Base-by-base conservation (phyloP, 345 rosid species). In the Eutrema japonicum region DNA sequence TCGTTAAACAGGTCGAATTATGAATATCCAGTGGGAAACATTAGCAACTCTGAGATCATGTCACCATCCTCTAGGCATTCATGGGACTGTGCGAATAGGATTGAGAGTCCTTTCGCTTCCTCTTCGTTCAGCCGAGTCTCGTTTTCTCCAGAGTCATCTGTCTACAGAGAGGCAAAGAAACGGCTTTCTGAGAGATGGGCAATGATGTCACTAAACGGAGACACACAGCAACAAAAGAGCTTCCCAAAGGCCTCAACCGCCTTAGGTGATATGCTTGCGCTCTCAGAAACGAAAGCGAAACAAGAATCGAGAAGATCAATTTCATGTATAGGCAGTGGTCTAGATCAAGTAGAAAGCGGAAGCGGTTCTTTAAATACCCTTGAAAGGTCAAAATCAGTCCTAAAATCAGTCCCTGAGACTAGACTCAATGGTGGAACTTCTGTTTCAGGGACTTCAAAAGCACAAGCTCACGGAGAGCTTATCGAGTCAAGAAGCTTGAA, bases 141-240 rank as follows among this genome's bases (percentile, higher is more conserved):
- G 16, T 87, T 83, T 72, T 86, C 99, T 73, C 96, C 97, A 4
- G 98, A 90, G 82, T 89, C 99, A 37, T 92, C 97, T 45, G 88
- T 85, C 60, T 82, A 79, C 62, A 77, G 77, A 82, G 86, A 85
- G 68, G 88, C 88, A 26, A 85, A 81, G 78, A 82, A 78, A 75
- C 80, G 86, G 29, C 86, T 85, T 47, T 92, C 98, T 35, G 99
- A 92, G 79, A 89, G 99, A 84, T 96, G 99, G 99, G 93, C 96
- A 66, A 80, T 85, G 84, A 85, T 90, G 91, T 74, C 98, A 56
- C 84, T 85, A 70, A 83, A 79, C 77, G 90, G 83, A 64, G 86
- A 72, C 78, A 79, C 80, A 58, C 86, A 76, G 29, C 89, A 85
- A 63, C 89, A 75, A 35, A 83, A 80, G 49, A 77, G 66, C 63